A percentile compares a stretch with the other conserved stretches of the same genome.
Conservation (phyloP, 306 rosid genomes). For the Dalbergia cochinchinensis region DNA sequence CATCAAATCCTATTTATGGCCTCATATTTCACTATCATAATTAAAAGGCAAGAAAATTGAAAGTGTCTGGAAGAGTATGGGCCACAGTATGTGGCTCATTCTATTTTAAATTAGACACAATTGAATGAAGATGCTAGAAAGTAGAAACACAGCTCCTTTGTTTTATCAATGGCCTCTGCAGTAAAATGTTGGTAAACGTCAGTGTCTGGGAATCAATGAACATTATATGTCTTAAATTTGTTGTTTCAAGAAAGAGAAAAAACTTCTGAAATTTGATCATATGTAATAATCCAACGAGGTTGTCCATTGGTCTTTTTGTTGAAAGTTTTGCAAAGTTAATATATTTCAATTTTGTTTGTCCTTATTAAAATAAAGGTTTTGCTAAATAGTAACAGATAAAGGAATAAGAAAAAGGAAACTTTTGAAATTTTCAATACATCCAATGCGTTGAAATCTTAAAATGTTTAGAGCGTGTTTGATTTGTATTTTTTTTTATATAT, state of each 20-base stretch:
- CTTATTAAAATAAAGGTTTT: too few species aligned
- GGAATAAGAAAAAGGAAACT: too few species aligned
- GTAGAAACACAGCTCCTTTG: neutral
- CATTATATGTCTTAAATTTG: constrained; percentile 11
- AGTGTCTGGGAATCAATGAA: constrained; percentile 42
- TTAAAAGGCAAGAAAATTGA: constrained; percentile 18
- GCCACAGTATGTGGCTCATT: constrained; percentile 25
- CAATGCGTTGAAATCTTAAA: too few species aligned
- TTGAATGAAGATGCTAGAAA: constrained; percentile 25
- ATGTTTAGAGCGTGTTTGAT: too few species aligned
- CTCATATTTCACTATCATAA: constrained; percentile 40
- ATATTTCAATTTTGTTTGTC: neutral
- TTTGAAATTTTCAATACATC: too few species aligned
- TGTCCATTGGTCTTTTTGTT: constrained; percentile 19
- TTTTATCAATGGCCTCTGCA: constrained; percentile 18
- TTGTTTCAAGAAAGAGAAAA: neutral
- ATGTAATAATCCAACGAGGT: constrained; percentile 17
- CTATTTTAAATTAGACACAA: constrained; percentile 14
- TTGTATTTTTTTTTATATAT: too few species aligned
- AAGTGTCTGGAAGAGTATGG: constrained; percentile 31
- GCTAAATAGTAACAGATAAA: too few species aligned
- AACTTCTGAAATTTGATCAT: neutral
- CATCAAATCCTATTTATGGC: constrained; percentile 35
- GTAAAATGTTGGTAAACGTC: constrained; percentile 49
- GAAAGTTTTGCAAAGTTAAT: constrained; percentile 7